These are phyloP conservation scores for Pyrenophora teres DNA, from an alignment of 2,329 filamentous ascomycete genomes.

Conservation along the genomic window DNA sequence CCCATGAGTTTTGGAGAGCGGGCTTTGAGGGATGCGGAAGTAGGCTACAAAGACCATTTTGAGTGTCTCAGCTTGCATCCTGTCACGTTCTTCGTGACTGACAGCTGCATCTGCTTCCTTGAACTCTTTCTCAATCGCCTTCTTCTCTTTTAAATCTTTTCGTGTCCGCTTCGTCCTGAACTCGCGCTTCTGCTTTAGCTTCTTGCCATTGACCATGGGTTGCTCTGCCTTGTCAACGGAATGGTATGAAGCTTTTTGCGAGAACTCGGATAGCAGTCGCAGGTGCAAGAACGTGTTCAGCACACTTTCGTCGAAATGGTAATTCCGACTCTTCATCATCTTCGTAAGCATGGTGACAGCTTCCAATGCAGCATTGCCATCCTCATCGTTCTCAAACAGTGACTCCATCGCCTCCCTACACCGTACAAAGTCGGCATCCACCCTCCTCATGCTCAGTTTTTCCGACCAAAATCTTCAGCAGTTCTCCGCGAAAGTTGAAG, in stretches of 20 bases:
- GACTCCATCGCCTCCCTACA: constrained; percentile 79
- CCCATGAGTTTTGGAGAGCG: constrained; percentile 86
- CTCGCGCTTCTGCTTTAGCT: constrained; percentile 74
- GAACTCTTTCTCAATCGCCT: constrained; percentile 90
- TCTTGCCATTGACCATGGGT: constrained; percentile 56
- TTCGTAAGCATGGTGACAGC: constrained; percentile 82
- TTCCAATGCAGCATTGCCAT: constrained; percentile 85
- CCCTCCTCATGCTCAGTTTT: constrained; percentile 76
- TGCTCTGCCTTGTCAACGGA: constrained; percentile 67
- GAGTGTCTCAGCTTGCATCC: constrained; percentile 91
- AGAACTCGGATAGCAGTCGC: constrained; percentile 84
- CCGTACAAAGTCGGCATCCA: constrained; percentile 77
- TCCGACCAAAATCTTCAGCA: constrained; percentile 83
- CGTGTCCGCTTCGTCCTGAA: constrained; percentile 88
- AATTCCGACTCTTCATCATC: constrained; percentile 92
- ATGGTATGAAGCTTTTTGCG: constrained; percentile 79
- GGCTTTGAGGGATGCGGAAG: constrained; percentile 87
- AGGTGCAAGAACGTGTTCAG: constrained; percentile 91
- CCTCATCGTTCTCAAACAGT: constrained; percentile 84
- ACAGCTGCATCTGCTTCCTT: constrained; percentile 88
- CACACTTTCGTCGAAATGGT: constrained; percentile 79
- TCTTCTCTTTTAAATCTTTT: constrained; percentile 83
- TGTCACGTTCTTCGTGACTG: constrained; percentile 87
- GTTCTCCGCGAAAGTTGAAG: constrained; percentile 92
- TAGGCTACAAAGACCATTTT: constrained; percentile 96